phyloP scores from a whole-genome alignment of 805 yeast genomes.

The Metschnikowia dekortorum region DNA sequence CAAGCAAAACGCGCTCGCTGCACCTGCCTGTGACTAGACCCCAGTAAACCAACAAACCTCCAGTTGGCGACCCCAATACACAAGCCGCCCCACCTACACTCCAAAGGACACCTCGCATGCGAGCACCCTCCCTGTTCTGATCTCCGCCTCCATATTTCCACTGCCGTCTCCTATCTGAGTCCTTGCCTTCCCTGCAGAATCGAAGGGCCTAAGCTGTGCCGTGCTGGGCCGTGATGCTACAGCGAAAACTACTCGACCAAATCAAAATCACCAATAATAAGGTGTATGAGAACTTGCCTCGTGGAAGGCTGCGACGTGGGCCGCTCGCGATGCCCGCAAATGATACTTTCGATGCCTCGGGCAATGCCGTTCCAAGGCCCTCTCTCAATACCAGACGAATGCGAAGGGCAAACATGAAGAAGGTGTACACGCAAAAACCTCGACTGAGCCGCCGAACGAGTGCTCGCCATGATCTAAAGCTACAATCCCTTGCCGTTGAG shows the following conservation, averaged over 20 bases:
- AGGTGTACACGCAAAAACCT: not conserved
- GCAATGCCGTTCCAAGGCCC: not conserved
- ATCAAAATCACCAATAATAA: conserved; percentile 18
- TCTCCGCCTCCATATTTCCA: not conserved
- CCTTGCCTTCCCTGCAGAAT: not conserved
- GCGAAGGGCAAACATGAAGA: not conserved
- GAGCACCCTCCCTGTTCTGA: not conserved
- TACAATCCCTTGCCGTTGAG: not conserved
- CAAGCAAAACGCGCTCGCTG: conserved; percentile 4
- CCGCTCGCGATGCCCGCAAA: not conserved
- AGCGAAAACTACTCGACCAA: conserved; percentile 13
- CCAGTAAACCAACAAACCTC: not conserved
- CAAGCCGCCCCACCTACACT: not conserved
- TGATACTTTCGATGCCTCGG: not conserved
- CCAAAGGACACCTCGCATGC: not conserved
- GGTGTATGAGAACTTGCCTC: conserved; percentile 14
- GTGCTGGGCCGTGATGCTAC: conserved; percentile 6
- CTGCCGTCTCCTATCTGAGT: not conserved
- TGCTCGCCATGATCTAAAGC: not conserved
- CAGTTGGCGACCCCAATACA: not conserved
- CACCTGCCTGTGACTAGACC: not conserved
- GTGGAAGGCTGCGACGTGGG: conserved; percentile 12
- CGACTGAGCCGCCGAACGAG: not conserved
- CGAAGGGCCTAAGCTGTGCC: not conserved
- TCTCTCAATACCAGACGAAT: not conserved